Percentiles rank a stretch among this genome's conserved stretches.
phyloP scores from a whole-genome alignment of 495 filamentous ascomycete genomes.

The Xylaria acuta region DNA sequence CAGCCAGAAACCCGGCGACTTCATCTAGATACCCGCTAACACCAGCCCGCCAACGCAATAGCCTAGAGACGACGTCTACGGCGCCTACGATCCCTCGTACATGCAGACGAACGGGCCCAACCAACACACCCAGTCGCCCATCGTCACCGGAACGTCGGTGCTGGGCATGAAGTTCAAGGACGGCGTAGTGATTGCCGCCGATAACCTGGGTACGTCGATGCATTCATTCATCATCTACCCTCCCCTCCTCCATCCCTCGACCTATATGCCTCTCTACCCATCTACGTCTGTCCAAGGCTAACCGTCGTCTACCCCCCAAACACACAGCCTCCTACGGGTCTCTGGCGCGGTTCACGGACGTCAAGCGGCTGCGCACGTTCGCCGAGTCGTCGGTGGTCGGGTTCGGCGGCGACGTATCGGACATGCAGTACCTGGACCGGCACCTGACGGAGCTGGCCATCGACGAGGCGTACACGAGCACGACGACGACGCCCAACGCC shows the following conservation, averaged over 20 bases:
- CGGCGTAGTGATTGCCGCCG: constrained; percentile 93
- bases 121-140: constrained; percentile 84
- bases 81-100: constrained; percentile 86
- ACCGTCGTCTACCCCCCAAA: constrained; percentile 28
- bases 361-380: constrained; percentile 87
- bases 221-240: background rate
- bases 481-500: constrained; percentile 41
- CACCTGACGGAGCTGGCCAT: constrained; percentile 84
- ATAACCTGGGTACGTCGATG: constrained; percentile 79
- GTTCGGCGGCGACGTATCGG: constrained; percentile 92
- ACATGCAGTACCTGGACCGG: constrained; percentile 98
- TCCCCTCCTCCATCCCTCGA: background rate
- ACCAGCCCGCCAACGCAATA: constrained; percentile 44
- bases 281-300: constrained; percentile 16
- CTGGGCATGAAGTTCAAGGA: constrained; percentile 93
- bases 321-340: constrained; percentile 91
- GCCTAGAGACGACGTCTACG: constrained; percentile 96
- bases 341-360: constrained; percentile 93
- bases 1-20: constrained; percentile 33
- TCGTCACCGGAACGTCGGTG: constrained; percentile 96
- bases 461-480: constrained; percentile 78
- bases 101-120: constrained; percentile 73
- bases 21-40: constrained; percentile 18
- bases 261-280: background rate
- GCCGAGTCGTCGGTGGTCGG: constrained; percentile 77